Evolutionary conservation across 2,329 filamentous ascomycete species (phyloP).

Genomic region (Penicillium sp.): DNA sequence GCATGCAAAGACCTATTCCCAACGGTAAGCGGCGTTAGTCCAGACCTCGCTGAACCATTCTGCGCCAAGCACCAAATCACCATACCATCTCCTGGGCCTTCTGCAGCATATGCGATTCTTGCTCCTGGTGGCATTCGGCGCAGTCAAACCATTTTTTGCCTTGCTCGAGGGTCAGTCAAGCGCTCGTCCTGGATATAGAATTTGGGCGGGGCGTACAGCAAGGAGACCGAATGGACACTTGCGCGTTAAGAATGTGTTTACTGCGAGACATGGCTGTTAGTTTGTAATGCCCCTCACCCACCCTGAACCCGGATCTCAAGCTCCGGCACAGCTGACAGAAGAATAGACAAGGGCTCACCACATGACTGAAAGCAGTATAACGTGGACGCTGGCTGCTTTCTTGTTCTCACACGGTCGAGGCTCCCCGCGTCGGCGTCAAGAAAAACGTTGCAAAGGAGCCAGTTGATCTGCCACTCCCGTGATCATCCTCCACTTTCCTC

Average conservation of each 20-base stretch:
- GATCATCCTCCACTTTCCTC: constrained; percentile 30
- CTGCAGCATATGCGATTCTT: constrained; percentile 72
- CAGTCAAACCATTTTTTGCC: constrained; percentile 99
- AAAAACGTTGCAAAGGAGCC: constrained; percentile 22
- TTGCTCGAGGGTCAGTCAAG: constrained; percentile 48
- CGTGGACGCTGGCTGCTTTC: background rate
- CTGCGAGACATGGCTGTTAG: constrained; percentile 51
- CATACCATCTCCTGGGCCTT: constrained; percentile 79
- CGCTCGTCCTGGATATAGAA: background rate
- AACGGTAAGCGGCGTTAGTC: constrained; percentile 3
- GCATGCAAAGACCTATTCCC: constrained; percentile 72
- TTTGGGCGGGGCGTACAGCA: constrained; percentile 68
- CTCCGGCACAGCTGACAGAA: background rate
- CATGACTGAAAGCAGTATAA: constrained; percentile 22
- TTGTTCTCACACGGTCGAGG: background rate
- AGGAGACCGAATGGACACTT: constrained; percentile 91
- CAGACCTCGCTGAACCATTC: background rate
- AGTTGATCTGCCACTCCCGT: constrained; percentile 29
- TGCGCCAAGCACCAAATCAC: background rate
- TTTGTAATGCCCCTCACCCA: background rate
- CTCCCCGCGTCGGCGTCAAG: constrained; percentile 6
- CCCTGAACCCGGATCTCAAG: background rate
- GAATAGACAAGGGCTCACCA: constrained; percentile 27
- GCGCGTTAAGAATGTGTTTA: constrained; percentile 97
- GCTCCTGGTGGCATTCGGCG: constrained; percentile 86